A percentile compares a stretch with the other conserved stretches of the same genome.
Conservation (phyloP, 2,329 filamentous ascomycete species). For the Pseudocercospora cruenta region DNA sequence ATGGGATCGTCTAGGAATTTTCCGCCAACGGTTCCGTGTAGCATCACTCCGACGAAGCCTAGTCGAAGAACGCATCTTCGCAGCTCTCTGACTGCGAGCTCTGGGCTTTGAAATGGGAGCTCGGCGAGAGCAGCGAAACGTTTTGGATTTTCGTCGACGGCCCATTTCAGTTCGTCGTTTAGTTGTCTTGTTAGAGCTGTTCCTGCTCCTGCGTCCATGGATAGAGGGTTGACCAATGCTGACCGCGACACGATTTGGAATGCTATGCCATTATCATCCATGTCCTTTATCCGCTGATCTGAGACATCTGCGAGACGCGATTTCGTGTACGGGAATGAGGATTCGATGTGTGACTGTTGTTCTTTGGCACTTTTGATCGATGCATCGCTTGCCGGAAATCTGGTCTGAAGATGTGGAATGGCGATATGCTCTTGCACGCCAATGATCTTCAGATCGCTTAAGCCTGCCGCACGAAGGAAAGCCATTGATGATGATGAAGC, state of each 20-base stretch:
- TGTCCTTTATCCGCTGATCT: constrained; percentile 4
- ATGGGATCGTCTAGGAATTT: constrained; percentile 8
- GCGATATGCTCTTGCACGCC: constrained; percentile 5
- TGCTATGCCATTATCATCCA: constrained; percentile 5
- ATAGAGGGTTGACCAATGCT: not conserved
- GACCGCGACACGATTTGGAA: not conserved
- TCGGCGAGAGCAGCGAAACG: constrained; percentile 1
- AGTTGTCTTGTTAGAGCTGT: constrained; percentile 2
- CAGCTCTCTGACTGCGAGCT: not conserved
- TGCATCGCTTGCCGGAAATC: not conserved
- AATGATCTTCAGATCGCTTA: not conserved
- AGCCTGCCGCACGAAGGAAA: not conserved
- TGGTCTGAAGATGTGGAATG: not conserved
- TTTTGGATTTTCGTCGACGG: not conserved
- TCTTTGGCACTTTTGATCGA: not conserved
- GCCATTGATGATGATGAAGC: not conserved
- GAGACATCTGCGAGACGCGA: constrained; percentile 1
- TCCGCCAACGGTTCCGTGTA: not conserved
- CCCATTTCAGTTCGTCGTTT: constrained; percentile 4
- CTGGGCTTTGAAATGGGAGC: not conserved
- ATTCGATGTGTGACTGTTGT: constrained; percentile 3
- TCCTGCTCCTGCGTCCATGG: not conserved
- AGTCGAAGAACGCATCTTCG: not conserved
- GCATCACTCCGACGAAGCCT: constrained; percentile 5
- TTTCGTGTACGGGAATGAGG: not conserved